A percentile compares a stretch with the other conserved stretches of the same genome.
Conservation (phyloP, 768 basidiomycete genomes). For the Serendipita indica region DNA sequence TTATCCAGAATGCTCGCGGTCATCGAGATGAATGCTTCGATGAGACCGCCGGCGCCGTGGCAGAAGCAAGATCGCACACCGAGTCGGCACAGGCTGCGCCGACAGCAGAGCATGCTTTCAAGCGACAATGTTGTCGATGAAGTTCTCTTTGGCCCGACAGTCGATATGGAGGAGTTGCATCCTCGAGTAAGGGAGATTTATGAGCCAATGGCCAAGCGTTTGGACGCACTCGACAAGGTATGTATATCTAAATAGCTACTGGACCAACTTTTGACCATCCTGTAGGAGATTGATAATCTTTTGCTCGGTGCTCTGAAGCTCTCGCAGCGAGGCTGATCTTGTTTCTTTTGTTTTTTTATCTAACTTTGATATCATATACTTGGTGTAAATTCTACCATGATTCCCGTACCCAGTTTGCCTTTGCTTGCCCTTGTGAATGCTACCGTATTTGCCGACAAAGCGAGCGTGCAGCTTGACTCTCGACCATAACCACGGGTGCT, state of each 20-base stretch:
- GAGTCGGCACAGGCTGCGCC: not conserved
- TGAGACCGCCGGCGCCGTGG: not conserved
- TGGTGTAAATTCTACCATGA: not conserved
- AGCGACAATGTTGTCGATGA: constrained; percentile 20
- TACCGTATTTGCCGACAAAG: too few species aligned
- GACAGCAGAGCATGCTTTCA: constrained; percentile 4
- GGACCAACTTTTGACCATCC: not conserved
- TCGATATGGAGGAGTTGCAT: constrained; percentile 51
- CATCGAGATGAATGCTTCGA: constrained; percentile 49
- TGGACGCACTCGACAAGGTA: constrained; percentile 74
- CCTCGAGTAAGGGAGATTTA: constrained; percentile 60
- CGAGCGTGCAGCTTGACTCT: constrained; percentile 38
- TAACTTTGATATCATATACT: not conserved
- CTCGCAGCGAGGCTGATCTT: not conserved
- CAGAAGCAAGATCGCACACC: not conserved
- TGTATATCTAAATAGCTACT: constrained; percentile 11
- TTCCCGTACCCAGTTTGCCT: not conserved
- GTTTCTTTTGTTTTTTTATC: constrained; percentile 6
- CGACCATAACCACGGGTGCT: constrained; percentile 14
- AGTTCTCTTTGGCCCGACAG: constrained; percentile 46
- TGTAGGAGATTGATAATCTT: not conserved
- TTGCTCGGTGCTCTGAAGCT: not conserved
- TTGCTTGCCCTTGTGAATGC: too few species aligned
- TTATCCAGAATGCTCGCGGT: constrained; percentile 75
- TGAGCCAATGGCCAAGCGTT: constrained; percentile 47